Percentiles rank a stretch among this genome's conserved stretches.
phyloP scores from a whole-genome alignment of 257 asterid genomes.

The Cruciata laevipes region DNA sequence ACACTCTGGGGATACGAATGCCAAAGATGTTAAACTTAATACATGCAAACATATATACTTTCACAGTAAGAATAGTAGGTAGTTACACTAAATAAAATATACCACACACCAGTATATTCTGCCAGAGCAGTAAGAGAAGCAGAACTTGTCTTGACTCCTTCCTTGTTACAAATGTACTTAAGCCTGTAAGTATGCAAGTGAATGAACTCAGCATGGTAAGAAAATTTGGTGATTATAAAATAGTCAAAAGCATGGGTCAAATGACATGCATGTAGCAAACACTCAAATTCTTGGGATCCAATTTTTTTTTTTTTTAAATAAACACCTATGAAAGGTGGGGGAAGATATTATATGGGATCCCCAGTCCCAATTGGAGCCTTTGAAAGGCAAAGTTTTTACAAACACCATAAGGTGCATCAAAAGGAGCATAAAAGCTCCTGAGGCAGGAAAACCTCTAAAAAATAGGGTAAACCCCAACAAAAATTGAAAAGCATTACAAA shows the following conservation, averaged over 20 bases:
- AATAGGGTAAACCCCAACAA: too few species aligned
- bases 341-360: too few species aligned
- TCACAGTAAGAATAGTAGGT: not conserved
- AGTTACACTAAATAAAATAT: slow-evolving; percentile 4
- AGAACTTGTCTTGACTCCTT: slow-evolving; percentile 70
- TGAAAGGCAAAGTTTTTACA: too few species aligned
- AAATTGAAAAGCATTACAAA: too few species aligned
- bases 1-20: slow-evolving; percentile 49
- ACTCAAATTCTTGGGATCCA: too few species aligned
- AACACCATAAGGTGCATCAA: too few species aligned
- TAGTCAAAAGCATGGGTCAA: not conserved
- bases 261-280: not conserved
- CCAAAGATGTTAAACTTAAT: not conserved
- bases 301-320: too few species aligned
- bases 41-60: not conserved
- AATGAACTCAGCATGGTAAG: slow-evolving; percentile 11
- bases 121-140: slow-evolving; percentile 74
- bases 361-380: too few species aligned
- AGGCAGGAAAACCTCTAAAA: too few species aligned
- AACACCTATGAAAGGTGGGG: too few species aligned
- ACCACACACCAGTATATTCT: slow-evolving; percentile 62
- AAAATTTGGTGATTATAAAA: not conserved
- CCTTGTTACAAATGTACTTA: slow-evolving; percentile 81
- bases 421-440: too few species aligned
- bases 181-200: slow-evolving; percentile 45